Percentiles rank a stretch among this genome's conserved stretches.
Evolutionary conservation across 495 filamentous ascomycete genomes (phyloP).

Genomic region (Penicillium salamii): DNA sequence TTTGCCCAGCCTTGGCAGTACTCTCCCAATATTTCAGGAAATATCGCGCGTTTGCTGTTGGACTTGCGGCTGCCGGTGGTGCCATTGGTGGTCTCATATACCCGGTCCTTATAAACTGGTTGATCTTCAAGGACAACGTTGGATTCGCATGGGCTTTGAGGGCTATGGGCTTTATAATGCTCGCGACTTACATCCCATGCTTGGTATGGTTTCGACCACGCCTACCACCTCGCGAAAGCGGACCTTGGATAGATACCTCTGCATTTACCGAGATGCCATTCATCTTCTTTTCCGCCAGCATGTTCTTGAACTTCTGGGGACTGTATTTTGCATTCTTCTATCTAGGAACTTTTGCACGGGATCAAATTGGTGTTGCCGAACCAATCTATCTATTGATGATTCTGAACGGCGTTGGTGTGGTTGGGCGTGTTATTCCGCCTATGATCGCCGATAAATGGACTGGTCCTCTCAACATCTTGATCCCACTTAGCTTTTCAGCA

Average conservation of each 20-base stretch:
- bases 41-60: not conserved
- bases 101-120: not conserved
- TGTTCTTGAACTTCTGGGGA: constrained; percentile 54
- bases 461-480: constrained; percentile 53
- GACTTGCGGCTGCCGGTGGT: not conserved
- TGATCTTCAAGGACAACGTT: constrained; percentile 17
- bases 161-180: constrained; percentile 60
- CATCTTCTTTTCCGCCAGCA: constrained; percentile 56
- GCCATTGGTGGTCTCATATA: not conserved
- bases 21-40: constrained; percentile 37
- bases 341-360: constrained; percentile 51
- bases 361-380: constrained; percentile 39
- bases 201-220: constrained; percentile 24
- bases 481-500: constrained; percentile 39
- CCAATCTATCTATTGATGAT: constrained; percentile 54
- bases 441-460: constrained; percentile 52
- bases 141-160: constrained; percentile 74
- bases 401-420: constrained; percentile 59
- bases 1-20: constrained; percentile 29
- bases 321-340: constrained; percentile 71
- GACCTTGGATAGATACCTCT: constrained; percentile 54
- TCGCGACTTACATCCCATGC: constrained; percentile 34
- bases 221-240: constrained; percentile 45
- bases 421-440: constrained; percentile 57
- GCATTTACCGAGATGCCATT: constrained; percentile 61